Evolutionary conservation across 441 rosid species (phyloP), one percentile per base, ranked within the genome.

Genomic region (Erysimum cheiri): DNA sequence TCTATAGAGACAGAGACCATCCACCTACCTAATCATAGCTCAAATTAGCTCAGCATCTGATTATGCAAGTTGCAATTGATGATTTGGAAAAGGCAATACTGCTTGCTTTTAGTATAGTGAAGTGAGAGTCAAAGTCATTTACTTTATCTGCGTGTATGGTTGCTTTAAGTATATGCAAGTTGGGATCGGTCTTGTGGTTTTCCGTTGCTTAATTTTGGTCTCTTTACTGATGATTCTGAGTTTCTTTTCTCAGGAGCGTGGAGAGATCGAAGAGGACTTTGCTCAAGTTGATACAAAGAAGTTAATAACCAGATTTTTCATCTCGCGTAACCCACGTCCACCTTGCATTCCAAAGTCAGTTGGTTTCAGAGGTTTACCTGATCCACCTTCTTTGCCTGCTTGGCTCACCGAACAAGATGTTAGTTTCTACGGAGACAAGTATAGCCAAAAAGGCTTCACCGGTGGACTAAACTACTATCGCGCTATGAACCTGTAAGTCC

Each of bases 401-500:
- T 88, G 94, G 94, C 62, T 88, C 37, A 78, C 88, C 0, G 87
- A 86, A 44, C 73, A 85, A 63, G 91, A 88, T 55, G 53, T 86
- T 35, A 73, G 70, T 54, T 85, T 67, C 69, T 86, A 77, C 49
- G 91, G 84, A 15, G 57, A 70, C 19, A 85, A 82, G 74, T 86
- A 81, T 78, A 64, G 66, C 48, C 69, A 85, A 73, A 83, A 73
- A 66, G 94, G 94, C 43, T 88, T 88, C 80, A 85, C 88, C 2
- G 94, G 94, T 64, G 86, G 82, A 68, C 43, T 86, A 60, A 88
- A 88, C 85, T 86, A 86, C 73, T 88, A 88, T 19, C 85, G 91
- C 5, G 86, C 87, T 52, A 3, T 79, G 71, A 63, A 88, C 78
- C 73, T 77, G 94, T 88, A 85, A 26, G 87, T 79, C 55, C 10